A percentile compares a stretch with the other conserved stretches of the same genome.
phyloP scores from a whole-genome alignment of 257 asterid genomes.

The Solanum pimpinellifolium region DNA sequence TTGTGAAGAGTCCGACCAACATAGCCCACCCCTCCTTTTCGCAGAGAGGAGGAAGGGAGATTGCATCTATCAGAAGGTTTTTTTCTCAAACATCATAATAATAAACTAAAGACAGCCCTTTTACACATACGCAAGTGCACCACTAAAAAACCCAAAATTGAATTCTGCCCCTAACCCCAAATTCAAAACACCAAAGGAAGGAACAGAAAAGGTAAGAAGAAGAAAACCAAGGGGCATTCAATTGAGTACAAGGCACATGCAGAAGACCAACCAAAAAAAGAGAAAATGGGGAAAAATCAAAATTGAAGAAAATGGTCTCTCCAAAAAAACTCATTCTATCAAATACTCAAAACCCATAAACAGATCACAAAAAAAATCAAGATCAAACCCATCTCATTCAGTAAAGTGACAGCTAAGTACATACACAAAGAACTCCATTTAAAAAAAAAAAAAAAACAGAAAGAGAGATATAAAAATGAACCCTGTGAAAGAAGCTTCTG shows the following conservation, averaged over 20 bases:
- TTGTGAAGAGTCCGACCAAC: neutral
- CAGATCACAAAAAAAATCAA: conserved; percentile 25
- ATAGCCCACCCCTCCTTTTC: neutral
- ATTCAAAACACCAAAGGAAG: neutral
- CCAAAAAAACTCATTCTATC: neutral
- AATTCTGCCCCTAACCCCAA: neutral
- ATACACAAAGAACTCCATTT: neutral
- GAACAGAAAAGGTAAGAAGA: neutral
- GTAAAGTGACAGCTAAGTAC: neutral
- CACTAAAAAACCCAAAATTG: neutral
- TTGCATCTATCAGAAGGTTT: neutral
- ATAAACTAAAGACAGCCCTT: neutral
- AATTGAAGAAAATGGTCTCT: neutral
- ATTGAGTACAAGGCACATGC: neutral
- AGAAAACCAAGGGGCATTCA: neutral
- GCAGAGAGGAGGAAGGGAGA: neutral
- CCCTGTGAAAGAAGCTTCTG: conserved; percentile 83
- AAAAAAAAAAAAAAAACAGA: neutral
- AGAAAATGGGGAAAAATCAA: neutral
- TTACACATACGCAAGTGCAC: neutral
- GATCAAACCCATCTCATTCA: conserved; percentile 13
- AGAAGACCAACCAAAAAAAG: neutral
- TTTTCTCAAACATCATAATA: neutral
- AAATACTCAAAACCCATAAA: neutral
- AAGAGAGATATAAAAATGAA: neutral